Base-by-base conservation (phyloP, 495 filamentous ascomycete species). In the Tuber melanosporum region DNA sequence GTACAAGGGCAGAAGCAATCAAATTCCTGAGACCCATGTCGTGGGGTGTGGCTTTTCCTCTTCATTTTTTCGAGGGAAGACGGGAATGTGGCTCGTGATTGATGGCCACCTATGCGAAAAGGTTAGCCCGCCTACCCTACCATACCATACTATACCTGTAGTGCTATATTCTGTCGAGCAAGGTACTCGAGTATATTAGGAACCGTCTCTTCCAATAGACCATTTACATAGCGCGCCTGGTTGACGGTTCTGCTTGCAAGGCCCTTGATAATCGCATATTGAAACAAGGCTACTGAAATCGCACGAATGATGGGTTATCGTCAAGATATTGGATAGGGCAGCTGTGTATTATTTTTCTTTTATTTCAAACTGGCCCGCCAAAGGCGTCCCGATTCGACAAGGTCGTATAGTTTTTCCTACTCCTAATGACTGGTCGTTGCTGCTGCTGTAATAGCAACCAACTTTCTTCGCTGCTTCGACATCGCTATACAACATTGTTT, bases 391-490 rank as follows among this genome's bases (percentile, higher is more conserved):
- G 75, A 80, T 80, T 80, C 74, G 78, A 80, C 75, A 79, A 57
- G 71, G 69, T 76, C 78, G 73, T 79, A 76, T 73, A 79, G 71
- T 73, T 76, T 76, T 80, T 73, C 78, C 78, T 80, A 80, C 78
- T 80, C 74, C 12, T 79, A 71, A 75, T 74, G 77, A 80, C 79
- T 78, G 73, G 78, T 80, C 76, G 77, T 80, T 80, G 78, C 79
- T 80, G 78, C 78, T 74, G 78, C 78, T 74, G 75, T 75, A 79
- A 66, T 66, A 66, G 57, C 57, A 80, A 73, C 70, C 77, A 80
- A 76, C 78, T 80, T 76, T 80, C 76, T 66, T 73, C 76, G 42
- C 69, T 62, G 76, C 74, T 66, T 66, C 74, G 77, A 70, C 72
- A 75, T 71, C 78, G 49, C 77, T 80, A 72, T 80, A 80, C 78